phyloP scores from a whole-genome alignment of 495 filamentous ascomycete species.

The Lasiosphaeria miniovina region DNA sequence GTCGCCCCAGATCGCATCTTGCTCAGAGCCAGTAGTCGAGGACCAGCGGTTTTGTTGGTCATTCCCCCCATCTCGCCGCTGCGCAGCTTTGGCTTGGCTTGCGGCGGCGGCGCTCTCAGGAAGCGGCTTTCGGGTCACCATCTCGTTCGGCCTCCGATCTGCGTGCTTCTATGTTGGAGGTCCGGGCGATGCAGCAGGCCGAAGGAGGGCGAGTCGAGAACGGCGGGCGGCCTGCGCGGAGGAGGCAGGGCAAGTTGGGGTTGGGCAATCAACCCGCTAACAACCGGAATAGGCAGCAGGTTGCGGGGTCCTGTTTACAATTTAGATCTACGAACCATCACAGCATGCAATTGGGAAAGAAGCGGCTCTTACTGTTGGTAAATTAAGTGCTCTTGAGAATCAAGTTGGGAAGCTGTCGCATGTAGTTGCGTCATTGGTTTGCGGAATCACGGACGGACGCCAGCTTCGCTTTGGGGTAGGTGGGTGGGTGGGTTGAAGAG shows the following conservation, averaged over 20 bases:
- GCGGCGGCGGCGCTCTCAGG: slow-evolving; percentile 28
- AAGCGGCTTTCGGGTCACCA: slow-evolving; percentile 39
- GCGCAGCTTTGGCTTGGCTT: slow-evolving; percentile 25
- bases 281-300: background rate
- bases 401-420: slow-evolving; percentile 11
- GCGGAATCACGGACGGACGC: background rate
- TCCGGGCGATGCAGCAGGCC: too few species aligned
- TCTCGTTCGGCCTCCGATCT: background rate
- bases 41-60: slow-evolving; percentile 26
- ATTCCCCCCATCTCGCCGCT: slow-evolving; percentile 31
- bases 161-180: background rate
- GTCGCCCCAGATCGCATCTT: slow-evolving; percentile 35
- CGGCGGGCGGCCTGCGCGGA: background rate
- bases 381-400: background rate
- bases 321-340: too few species aligned
- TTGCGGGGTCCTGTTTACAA: background rate
- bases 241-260: too few species aligned
- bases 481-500: background rate
- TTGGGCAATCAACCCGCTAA: background rate
- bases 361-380: background rate
- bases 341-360: background rate
- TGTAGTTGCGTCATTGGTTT: slow-evolving; percentile 25
- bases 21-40: slow-evolving; percentile 34
- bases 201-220: too few species aligned
- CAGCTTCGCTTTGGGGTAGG: background rate